Conservation (phyloP, 2,329 filamentous ascomycete species). For the Ophiocordyceps sinensis region DNA sequence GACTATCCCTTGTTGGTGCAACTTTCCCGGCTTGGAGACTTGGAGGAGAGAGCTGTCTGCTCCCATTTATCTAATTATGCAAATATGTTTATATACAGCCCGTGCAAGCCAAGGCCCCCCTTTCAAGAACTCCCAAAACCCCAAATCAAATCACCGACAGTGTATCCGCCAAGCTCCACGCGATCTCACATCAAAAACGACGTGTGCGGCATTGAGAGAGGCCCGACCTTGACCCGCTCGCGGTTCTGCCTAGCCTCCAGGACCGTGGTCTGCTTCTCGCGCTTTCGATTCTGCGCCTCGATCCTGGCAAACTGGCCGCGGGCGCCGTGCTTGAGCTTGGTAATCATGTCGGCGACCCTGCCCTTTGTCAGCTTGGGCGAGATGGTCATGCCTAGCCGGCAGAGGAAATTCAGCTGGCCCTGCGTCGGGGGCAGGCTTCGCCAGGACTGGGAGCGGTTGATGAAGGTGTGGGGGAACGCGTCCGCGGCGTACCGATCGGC, state of each 20-base stretch:
- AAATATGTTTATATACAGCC: too few relatives aligned
- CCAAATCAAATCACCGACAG: too few relatives aligned
- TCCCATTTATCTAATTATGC: too few relatives aligned
- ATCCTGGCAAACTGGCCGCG: constrained; percentile 44
- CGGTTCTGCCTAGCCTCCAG: constrained; percentile 26
- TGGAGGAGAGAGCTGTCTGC: not conserved
- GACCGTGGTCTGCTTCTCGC: constrained; percentile 20
- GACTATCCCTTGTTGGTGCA: too few relatives aligned
- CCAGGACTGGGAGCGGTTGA: constrained; percentile 55
- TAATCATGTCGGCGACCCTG: constrained; percentile 79
- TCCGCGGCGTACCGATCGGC: constrained; percentile 67
- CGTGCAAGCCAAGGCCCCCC: too few relatives aligned
- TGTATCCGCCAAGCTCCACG: too few relatives aligned
- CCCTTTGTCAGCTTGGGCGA: constrained; percentile 56
- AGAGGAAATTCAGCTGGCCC: constrained; percentile 54
- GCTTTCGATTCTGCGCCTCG: constrained; percentile 36
- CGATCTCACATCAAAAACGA: not conserved
- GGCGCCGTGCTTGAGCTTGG: constrained; percentile 75
- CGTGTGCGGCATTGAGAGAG: constrained; percentile 18
- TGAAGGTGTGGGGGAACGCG: constrained; percentile 52
- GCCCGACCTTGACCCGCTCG: constrained; percentile 42
- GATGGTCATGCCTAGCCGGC: constrained; percentile 48
- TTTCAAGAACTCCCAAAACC: too few relatives aligned
- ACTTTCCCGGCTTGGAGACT: too few relatives aligned
- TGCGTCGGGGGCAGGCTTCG: constrained; percentile 48